Base-by-base conservation (phyloP, 441 rosid species). In the Pelargonium fulgidum region DNA sequence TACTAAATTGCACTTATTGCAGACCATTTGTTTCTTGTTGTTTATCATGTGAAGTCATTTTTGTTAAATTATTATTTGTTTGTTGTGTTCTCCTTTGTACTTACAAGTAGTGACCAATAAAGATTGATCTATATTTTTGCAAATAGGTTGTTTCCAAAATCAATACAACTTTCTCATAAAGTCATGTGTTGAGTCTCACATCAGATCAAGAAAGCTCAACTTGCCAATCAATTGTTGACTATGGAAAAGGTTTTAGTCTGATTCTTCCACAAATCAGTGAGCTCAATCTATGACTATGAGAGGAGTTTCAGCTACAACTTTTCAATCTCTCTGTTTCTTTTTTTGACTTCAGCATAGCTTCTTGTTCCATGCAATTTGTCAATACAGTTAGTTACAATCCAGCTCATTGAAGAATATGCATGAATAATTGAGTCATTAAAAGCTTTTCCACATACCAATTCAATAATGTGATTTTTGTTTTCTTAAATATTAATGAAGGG, bases 311-410 rank as follows among this genome's bases (percentile, higher is more conserved):
- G 75, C 70, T 71, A 11, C 10, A n/a, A 39, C 5, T 52, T 52
- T 3, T 52, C 59, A 14, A 14, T 13, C 14, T 52, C 19, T 8
- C 16, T 52, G 19, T 52, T 52, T 14, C 59, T 52, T 20, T 11
- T 67, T 66, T 70, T 50, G 70, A 76, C 47, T 63, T 75, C 62
- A 73, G 68, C 33, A 47, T 3, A 71, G 65, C 62, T 70, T 79
- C 72, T 68, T 76, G 75, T 77, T 66, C 77, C 61, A 74, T 76
- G 72, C 68, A 61, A 66, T 73, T 66, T 42, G 74, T 62, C 80
- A 68, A 61, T 42, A 19, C 65, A 19, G 44, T n/a, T 44, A 20
- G 9, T 3, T 71, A 9, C 19, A 19, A 41, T 22, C 48, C 17
- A 13, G 29, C 19, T 70, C 24, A 44, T 10, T 13, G 42, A 17